Evolutionary conservation across 176 grass and related monocot genomes (phyloP).

Genomic region (Musa itinerans): DNA sequence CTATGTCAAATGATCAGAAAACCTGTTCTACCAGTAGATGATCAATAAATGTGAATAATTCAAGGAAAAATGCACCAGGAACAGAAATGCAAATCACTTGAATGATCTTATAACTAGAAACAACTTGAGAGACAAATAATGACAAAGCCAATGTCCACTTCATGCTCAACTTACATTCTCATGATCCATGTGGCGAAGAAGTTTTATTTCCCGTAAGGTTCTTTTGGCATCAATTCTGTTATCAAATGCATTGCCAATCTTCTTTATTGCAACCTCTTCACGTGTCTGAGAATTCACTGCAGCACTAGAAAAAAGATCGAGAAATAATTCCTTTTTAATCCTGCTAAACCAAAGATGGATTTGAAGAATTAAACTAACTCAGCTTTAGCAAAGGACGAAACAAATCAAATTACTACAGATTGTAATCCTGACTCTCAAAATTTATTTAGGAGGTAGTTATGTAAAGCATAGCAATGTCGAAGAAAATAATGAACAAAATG

Average conservation of each 20-base stretch:
- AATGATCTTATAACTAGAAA: conserved; percentile 17
- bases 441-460: too few relatives aligned
- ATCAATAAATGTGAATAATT: too few relatives aligned
- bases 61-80: background rate
- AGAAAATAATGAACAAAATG: too few relatives aligned
- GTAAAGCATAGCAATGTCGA: too few relatives aligned
- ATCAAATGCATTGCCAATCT: conserved; percentile 97
- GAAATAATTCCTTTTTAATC: background rate
- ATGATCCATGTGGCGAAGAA: conserved; percentile 94
- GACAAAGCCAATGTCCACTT: background rate
- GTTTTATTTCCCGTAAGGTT: conserved; percentile 90
- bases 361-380: background rate
- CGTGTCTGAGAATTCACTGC: conserved; percentile 72
- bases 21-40: background rate
- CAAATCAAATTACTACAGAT: too few relatives aligned
- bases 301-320: conserved; percentile 38
- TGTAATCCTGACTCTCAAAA: too few relatives aligned
- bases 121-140: background rate
- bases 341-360: background rate
- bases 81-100: conserved; percentile 18
- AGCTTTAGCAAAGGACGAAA: background rate
- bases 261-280: conserved; percentile 92
- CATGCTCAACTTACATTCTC: conserved; percentile 54
- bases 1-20: background rate
- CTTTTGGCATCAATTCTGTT: conserved; percentile 89